Percentiles rank a stretch among this genome's conserved stretches.
phyloP scores from a whole-genome alignment of 2,329 filamentous ascomycete genomes.

The Sporothrix curviconia region DNA sequence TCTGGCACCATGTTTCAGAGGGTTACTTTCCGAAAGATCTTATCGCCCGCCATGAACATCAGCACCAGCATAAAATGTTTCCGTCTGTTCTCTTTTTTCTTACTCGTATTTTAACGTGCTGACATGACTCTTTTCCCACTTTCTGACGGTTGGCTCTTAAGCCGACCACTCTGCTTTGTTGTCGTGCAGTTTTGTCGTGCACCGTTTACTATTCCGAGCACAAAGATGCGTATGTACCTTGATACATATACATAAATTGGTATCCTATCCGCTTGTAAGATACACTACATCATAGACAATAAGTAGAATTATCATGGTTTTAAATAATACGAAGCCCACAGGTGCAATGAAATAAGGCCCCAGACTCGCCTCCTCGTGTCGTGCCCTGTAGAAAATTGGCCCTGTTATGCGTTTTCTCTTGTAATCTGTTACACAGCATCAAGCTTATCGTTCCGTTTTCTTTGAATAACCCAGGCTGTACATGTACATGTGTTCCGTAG shows the following conservation, averaged over 20 bases:
- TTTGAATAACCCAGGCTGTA: background rate
- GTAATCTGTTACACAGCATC: background rate
- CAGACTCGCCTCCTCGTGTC: too few species aligned
- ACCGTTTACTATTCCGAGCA: too few species aligned
- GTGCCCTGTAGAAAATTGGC: too few species aligned
- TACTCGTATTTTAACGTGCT: background rate
- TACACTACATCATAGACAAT: too few species aligned
- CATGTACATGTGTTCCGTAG: background rate
- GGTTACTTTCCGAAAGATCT: constrained; percentile 11
- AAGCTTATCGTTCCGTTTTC: background rate
- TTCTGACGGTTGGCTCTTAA: background rate
- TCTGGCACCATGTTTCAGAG: constrained; percentile 11
- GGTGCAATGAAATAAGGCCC: too few species aligned
- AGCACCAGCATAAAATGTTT: background rate
- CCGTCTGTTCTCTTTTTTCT: background rate
- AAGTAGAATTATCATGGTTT: too few species aligned
- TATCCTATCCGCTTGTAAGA: too few species aligned
- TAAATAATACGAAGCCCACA: too few species aligned
- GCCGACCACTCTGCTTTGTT: too few species aligned
- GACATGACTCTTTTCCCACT: background rate
- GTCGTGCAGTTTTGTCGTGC: too few species aligned
- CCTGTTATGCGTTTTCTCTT: background rate
- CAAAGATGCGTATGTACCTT: too few species aligned
- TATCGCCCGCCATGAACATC: background rate
- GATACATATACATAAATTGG: too few species aligned